Evolutionary conservation across 352 stramenopile genomes (phyloP).

Genomic region (Phytophthora fragariae): DNA sequence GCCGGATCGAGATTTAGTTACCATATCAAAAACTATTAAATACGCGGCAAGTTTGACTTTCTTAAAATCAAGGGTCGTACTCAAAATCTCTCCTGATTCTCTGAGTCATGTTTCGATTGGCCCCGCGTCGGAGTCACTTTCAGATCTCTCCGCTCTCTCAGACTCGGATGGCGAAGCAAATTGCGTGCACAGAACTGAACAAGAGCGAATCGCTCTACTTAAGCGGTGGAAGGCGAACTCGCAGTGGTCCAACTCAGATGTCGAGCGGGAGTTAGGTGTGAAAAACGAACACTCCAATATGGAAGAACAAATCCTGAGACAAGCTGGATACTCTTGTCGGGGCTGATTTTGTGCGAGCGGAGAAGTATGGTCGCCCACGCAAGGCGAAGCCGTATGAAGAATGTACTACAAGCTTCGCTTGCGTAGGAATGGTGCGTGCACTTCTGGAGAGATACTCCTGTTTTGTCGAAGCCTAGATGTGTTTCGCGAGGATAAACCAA

Average conservation of each 20-base stretch:
- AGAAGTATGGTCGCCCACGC: background rate
- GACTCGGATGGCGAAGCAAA: background rate
- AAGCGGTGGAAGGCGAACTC: background rate
- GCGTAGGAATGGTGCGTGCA: background rate
- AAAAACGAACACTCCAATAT: background rate
- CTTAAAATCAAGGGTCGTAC: background rate
- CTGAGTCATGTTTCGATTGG: background rate
- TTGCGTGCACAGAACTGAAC: background rate
- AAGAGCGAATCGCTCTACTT: background rate
- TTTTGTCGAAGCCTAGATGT: background rate
- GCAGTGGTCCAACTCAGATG: background rate
- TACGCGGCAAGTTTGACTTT: too few relatives aligned
- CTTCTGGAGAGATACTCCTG: background rate
- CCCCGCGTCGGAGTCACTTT: background rate
- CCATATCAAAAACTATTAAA: too few relatives aligned
- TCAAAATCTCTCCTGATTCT: background rate
- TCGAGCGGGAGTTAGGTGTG: background rate
- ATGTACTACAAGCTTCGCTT: background rate
- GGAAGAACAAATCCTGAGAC: background rate
- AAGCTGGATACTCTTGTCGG: background rate
- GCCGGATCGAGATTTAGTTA: too few relatives aligned
- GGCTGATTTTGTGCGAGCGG: background rate
- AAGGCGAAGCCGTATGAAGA: background rate
- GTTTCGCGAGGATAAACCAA: background rate
- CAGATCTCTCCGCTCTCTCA: background rate